These are phyloP conservation scores for Leccinum pachyderme DNA, from an alignment of 1,284 basidiomycete species.

Conservation along the genomic window DNA sequence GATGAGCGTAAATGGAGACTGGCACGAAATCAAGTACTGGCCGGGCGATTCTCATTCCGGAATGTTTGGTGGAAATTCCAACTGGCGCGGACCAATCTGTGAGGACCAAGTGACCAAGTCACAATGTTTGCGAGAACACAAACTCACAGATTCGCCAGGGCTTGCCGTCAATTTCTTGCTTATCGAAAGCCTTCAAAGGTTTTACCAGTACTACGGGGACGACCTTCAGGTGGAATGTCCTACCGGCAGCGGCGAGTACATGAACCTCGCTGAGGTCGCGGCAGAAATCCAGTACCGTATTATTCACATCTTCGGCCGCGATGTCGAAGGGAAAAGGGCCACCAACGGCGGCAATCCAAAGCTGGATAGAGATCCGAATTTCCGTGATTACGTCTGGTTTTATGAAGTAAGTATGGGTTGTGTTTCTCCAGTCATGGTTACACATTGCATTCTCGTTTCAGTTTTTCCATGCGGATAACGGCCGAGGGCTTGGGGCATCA, in stretches of 20 bases:
- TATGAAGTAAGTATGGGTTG: slow-evolving; percentile 62
- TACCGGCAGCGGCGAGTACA: slow-evolving; percentile 91
- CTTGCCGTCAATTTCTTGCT: slow-evolving; percentile 93
- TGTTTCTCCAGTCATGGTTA: not conserved
- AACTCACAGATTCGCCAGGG: slow-evolving; percentile 43
- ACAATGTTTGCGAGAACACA: not conserved
- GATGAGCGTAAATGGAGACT: slow-evolving; percentile 89
- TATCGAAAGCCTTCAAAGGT: slow-evolving; percentile 91
- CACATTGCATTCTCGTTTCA: slow-evolving; percentile 32
- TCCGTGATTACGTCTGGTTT: slow-evolving; percentile 95
- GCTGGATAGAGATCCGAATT: slow-evolving; percentile 92
- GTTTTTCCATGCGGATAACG: slow-evolving; percentile 96
- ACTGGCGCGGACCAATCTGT: slow-evolving; percentile 91
- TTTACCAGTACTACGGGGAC: slow-evolving; percentile 96
- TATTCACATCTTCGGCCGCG: slow-evolving; percentile 94
- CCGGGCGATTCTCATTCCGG: slow-evolving; percentile 94
- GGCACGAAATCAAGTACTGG: slow-evolving; percentile 95
- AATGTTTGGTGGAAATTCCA: slow-evolving; percentile 99
- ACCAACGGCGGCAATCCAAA: slow-evolving; percentile 89
- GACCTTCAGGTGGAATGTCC: slow-evolving; percentile 92
- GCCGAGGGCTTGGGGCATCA: slow-evolving; percentile 90
- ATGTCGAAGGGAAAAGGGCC: slow-evolving; percentile 81
- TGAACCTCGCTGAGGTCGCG: slow-evolving; percentile 90
- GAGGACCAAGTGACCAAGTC: slow-evolving; percentile 22
- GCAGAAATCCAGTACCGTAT: slow-evolving; percentile 98